phyloP scores from a whole-genome alignment of 192 early-diverging fungal species.

The Coemansia sp. region DNA sequence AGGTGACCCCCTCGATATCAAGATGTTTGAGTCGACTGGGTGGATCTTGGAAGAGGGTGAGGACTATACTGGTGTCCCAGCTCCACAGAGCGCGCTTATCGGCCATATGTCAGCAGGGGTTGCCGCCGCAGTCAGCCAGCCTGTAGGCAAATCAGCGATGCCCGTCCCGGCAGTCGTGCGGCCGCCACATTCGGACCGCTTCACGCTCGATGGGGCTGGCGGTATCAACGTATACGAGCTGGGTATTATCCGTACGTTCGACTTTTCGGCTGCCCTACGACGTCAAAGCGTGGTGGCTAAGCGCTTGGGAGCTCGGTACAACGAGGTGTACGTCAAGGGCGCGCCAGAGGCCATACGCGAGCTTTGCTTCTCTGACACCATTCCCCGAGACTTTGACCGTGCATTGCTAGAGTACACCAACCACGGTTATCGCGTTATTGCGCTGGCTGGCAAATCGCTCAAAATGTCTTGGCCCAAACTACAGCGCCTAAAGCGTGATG shows the following conservation, averaged over 20 bases:
- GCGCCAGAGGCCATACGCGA: slow-evolving; percentile 94
- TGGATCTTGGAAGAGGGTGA: slow-evolving; percentile 95
- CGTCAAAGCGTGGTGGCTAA: slow-evolving; percentile 93
- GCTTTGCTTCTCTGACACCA: slow-evolving; percentile 81
- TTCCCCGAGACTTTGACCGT: slow-evolving; percentile 86
- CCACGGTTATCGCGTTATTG: slow-evolving; percentile 97
- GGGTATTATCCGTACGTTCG: slow-evolving; percentile 87
- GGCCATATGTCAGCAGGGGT: slow-evolving; percentile 12
- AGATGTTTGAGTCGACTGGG: slow-evolving; percentile 96
- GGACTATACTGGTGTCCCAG: slow-evolving; percentile 14
- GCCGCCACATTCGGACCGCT: slow-evolving; percentile 74
- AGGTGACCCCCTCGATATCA: slow-evolving; percentile 96
- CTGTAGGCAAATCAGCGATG: slow-evolving; percentile 17
- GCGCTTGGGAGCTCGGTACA: slow-evolving; percentile 62
- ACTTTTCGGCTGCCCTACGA: slow-evolving; percentile 89
- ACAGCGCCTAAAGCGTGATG: slow-evolving; percentile 74
- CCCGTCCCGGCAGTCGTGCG: slow-evolving; percentile 84
- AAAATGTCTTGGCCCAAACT: slow-evolving; percentile 72
- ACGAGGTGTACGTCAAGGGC: slow-evolving; percentile 91
- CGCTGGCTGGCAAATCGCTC: slow-evolving; percentile 83
- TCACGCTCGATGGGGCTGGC: slow-evolving; percentile 59
- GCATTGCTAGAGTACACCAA: slow-evolving; percentile 87
- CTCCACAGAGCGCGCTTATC: slow-evolving; percentile 1
- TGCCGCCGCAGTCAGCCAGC: background rate
- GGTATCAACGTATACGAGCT: slow-evolving; percentile 62